Percentiles rank a stretch among this genome's conserved stretches.
Evolutionary conservation across 1,284 basidiomycete genomes (phyloP).

Genomic region (Mixia osmundae): DNA sequence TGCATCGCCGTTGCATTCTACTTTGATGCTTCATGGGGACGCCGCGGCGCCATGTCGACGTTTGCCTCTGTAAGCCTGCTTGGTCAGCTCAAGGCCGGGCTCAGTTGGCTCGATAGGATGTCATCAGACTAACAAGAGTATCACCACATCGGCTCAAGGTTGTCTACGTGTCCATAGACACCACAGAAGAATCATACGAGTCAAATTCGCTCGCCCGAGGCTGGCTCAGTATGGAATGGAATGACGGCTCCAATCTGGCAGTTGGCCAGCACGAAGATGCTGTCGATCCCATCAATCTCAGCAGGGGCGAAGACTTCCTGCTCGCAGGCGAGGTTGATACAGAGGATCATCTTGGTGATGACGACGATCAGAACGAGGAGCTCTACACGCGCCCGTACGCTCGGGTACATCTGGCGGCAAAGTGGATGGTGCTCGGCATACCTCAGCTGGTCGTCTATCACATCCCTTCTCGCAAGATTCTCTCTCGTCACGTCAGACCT

Average conservation of each 20-base stretch:
- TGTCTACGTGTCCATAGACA: slow-evolving; percentile 22
- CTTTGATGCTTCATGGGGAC: slow-evolving; percentile 21
- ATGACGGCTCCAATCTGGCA: slow-evolving; percentile 20
- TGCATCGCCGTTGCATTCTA: slow-evolving; percentile 22
- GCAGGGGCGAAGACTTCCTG: slow-evolving; percentile 21
- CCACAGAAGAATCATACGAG: slow-evolving; percentile 19
- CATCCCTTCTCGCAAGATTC: slow-evolving; percentile 15
- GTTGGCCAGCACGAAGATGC: not conserved
- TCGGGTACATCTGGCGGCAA: slow-evolving; percentile 22
- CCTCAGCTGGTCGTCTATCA: slow-evolving; percentile 22
- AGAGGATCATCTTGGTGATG: slow-evolving; percentile 17
- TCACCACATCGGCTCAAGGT: slow-evolving; percentile 22
- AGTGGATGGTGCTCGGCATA: slow-evolving; percentile 21
- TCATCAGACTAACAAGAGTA: slow-evolving; percentile 13
- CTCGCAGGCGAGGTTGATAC: slow-evolving; percentile 23
- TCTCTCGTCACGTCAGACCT: slow-evolving; percentile 13
- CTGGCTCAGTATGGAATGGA: slow-evolving; percentile 18
- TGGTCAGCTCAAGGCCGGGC: slow-evolving; percentile 14
- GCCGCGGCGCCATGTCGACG: not conserved
- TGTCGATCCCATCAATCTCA: slow-evolving; percentile 1
- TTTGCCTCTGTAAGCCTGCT: slow-evolving; percentile 1
- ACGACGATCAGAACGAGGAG: slow-evolving; percentile 16
- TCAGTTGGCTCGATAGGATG: not conserved
- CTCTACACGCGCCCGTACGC: slow-evolving; percentile 23
- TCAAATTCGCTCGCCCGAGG: slow-evolving; percentile 17